phyloP scores from a whole-genome alignment of 2,329 filamentous ascomycete genomes.

The Epichloe sylvatica region DNA sequence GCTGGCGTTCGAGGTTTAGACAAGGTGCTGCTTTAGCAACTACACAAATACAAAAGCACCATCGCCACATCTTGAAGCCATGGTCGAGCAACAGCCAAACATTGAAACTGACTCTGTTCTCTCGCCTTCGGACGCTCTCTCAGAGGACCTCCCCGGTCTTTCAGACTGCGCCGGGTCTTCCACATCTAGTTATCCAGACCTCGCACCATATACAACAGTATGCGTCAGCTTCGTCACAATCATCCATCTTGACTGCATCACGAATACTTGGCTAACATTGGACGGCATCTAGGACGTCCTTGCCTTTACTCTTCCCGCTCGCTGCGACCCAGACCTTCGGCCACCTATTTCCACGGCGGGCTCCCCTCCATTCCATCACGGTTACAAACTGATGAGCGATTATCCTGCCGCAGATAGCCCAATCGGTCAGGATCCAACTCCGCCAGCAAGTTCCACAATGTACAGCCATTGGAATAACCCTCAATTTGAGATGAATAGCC shows the following conservation, averaged over 20 bases:
- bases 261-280: not conserved
- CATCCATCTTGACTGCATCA: not conserved
- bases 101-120: constrained; percentile 16
- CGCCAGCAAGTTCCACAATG: constrained; percentile 33
- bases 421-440: constrained; percentile 31
- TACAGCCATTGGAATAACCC: constrained; percentile 25
- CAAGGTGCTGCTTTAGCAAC: not conserved
- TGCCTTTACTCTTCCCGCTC: constrained; percentile 20
- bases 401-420: constrained; percentile 25
- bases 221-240: constrained; percentile 8
- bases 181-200: constrained; percentile 16
- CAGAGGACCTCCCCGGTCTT: constrained; percentile 14
- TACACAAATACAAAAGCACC: not conserved
- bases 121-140: constrained; percentile 18
- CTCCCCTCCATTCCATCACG: constrained; percentile 32
- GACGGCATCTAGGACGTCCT: constrained; percentile 14
- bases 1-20: constrained; percentile 8
- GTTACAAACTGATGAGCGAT: constrained; percentile 25
- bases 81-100: constrained; percentile 23
- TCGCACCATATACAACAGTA: constrained; percentile 20
- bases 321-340: constrained; percentile 31
- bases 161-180: constrained; percentile 13
- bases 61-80: constrained; percentile 11
- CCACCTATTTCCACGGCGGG: constrained; percentile 37
- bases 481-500: constrained; percentile 27